A percentile compares a stretch with the other conserved stretches of the same genome.
Conservation (phyloP, 768 basidiomycete species). For the Fomitopsis pulvina region DNA sequence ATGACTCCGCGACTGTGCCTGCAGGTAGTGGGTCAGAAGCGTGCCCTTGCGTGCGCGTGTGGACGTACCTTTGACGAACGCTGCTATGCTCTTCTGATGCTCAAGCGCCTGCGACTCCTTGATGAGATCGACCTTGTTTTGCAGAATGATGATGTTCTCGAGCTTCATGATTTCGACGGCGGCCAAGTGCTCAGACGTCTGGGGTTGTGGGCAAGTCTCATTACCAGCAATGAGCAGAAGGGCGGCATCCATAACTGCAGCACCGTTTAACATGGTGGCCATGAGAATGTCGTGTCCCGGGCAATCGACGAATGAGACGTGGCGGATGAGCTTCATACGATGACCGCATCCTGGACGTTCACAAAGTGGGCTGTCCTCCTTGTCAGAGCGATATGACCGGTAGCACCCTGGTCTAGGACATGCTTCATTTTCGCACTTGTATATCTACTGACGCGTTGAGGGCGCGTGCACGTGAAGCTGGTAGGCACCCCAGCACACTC, state of each 20-base stretch:
- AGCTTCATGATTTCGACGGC: constrained; percentile 99
- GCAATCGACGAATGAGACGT: constrained; percentile 98
- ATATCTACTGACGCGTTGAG: constrained; percentile 54
- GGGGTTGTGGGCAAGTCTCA: constrained; percentile 98
- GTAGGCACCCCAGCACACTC: constrained; percentile 20
- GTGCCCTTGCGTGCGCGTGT: no score
- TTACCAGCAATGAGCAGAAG: constrained; percentile 94
- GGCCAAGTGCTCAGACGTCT: constrained; percentile 97
- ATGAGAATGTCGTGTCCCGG: constrained; percentile 99
- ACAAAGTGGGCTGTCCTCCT: constrained; percentile 91
- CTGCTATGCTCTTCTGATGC: constrained; percentile 91
- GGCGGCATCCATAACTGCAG: constrained; percentile 99
- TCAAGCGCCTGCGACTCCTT: constrained; percentile 92
- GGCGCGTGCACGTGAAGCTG: background rate
- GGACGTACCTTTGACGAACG: constrained; percentile 85
- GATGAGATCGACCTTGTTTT: constrained; percentile 98
- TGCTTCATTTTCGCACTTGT: constrained; percentile 91
- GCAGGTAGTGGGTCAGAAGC: background rate
- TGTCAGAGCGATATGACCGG: constrained; percentile 87
- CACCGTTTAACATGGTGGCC: constrained; percentile 99
- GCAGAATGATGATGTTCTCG: constrained; percentile 94
- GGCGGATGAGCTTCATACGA: constrained; percentile 87
- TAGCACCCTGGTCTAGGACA: constrained; percentile 95
- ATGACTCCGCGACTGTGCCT: constrained; percentile 96
- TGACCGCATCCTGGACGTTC: constrained; percentile 89